These are phyloP conservation scores for Coemansia sp. DNA, from an alignment of 192 early-diverging fungal species.

Conservation along the genomic window DNA sequence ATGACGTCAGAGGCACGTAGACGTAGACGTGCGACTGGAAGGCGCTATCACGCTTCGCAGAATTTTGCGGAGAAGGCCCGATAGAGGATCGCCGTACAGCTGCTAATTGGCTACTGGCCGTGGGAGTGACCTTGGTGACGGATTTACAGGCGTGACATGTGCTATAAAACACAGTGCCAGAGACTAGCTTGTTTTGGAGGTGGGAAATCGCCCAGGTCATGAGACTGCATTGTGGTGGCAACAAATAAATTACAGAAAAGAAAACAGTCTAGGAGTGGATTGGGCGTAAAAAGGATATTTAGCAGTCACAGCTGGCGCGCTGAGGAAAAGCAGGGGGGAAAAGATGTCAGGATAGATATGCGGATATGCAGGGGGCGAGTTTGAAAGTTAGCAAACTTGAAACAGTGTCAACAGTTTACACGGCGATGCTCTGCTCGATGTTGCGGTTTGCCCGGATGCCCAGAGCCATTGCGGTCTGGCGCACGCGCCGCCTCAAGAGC, in stretches of 20 bases:
- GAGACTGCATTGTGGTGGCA: not conserved
- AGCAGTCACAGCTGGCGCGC: constrained; percentile 10
- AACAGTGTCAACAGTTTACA: constrained; percentile 19
- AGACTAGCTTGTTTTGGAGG: not conserved
- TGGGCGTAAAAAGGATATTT: not conserved
- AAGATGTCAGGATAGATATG: constrained; percentile 4
- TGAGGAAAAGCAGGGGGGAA: not conserved
- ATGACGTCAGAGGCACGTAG: not conserved
- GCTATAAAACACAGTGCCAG: not conserved
- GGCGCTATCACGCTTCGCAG: not conserved
- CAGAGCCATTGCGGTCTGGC: constrained; percentile 42
- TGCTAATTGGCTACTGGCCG: not conserved
- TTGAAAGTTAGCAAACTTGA: constrained; percentile 14
- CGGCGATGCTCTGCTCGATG: constrained; percentile 50
- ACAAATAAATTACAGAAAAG: constrained; percentile 9
- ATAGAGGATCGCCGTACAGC: not conserved
- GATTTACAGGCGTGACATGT: not conserved
- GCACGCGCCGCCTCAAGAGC: constrained; percentile 43
- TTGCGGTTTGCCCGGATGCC: constrained; percentile 49
- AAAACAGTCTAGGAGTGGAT: not conserved
- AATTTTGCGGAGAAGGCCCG: not conserved
- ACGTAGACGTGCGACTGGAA: not conserved
- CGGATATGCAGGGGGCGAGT: constrained; percentile 6
- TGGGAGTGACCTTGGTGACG: not conserved
- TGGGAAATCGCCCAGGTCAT: no score